Conservation (phyloP, 2,329 filamentous ascomycete species). For the Cercospora sp. region DNA sequence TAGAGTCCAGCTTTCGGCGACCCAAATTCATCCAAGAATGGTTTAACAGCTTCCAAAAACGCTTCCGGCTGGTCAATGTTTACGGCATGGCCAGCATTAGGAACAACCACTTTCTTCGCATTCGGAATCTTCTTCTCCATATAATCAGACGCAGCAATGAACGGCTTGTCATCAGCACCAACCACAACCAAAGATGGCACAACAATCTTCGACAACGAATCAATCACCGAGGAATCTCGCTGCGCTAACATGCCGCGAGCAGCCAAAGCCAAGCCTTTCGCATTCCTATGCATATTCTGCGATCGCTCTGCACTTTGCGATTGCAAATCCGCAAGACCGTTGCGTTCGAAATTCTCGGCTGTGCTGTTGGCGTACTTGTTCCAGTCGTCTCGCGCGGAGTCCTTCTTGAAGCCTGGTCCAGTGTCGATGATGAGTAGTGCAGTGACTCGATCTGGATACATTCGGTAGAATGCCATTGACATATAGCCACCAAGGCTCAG, state of each 20-base stretch:
- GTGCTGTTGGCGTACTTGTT: slow-evolving; percentile 29
- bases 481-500: slow-evolving; percentile 35
- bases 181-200: slow-evolving; percentile 32
- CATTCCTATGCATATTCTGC: slow-evolving; percentile 27
- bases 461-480: slow-evolving; percentile 33
- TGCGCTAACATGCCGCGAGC: slow-evolving; percentile 35
- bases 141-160: slow-evolving; percentile 33
- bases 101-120: slow-evolving; percentile 30
- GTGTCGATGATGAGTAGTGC: slow-evolving; percentile 35
- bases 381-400: slow-evolving; percentile 30
- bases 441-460: slow-evolving; percentile 28
- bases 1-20: slow-evolving; percentile 6
- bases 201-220: slow-evolving; percentile 26
- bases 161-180: slow-evolving; percentile 32
- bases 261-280: slow-evolving; percentile 31
- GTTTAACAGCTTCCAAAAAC: slow-evolving; percentile 27
- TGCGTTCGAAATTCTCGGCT: slow-evolving; percentile 27
- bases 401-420: slow-evolving; percentile 33
- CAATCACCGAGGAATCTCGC: slow-evolving; percentile 29
- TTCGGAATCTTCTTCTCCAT: slow-evolving; percentile 35
- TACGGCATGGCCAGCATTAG: slow-evolving; percentile 32
- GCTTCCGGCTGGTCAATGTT: slow-evolving; percentile 32
- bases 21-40: slow-evolving; percentile 16
- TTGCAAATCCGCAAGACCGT: slow-evolving; percentile 25
- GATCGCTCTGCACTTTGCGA: slow-evolving; percentile 25